Evolutionary conservation across 805 yeast species (phyloP), one percentile per base, ranked within the genome.

Genomic region (Candida schatavii): DNA sequence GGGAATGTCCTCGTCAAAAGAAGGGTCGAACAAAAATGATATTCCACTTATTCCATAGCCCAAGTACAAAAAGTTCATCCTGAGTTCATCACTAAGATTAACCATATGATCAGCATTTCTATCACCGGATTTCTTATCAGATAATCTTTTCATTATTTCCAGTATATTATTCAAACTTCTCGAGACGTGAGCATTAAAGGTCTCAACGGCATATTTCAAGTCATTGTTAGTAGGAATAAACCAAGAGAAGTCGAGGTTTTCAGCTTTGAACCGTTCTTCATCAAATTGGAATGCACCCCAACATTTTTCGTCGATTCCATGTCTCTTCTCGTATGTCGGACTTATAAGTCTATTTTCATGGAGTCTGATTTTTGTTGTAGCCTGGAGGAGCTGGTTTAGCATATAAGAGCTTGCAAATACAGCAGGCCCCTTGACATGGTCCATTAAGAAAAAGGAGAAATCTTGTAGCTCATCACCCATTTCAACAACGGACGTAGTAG

Each of bases 271-370:
- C 46, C 87, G 68, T 15, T 60, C 52, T 0, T 69, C 61, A 46
- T 75, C 77, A 50, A 81, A 78, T 49, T 83, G 88, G 44, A 77
- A 73, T 0, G 80, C 88, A 35, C 95, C 95, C 95, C 95, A 86
- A 44, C 82, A 74, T 18, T 70, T 70, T 38, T 73, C 80, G 31
- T 62, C 63, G 9, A 74, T 61, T 1, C 69, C 74, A 48, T 66
- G 49, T 13, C 61, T 56, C 3, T 49, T 44, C 3, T 60, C 46
- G 48, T 74, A 73, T 7, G 55, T 70, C 30, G 80, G 76, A 37
- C 78, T 70, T 42, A 77, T 73, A 41, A 80, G 62, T 35, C 82
- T 67, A 43, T 71, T 69, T 48, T 85, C 89, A 15, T 62, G 57
- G 2, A 85, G 55, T 46, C 82, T 78, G 9, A 83, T 74, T 36